Conservation (phyloP, 768 basidiomycete species). For the Nevesoporus exiguus region DNA sequence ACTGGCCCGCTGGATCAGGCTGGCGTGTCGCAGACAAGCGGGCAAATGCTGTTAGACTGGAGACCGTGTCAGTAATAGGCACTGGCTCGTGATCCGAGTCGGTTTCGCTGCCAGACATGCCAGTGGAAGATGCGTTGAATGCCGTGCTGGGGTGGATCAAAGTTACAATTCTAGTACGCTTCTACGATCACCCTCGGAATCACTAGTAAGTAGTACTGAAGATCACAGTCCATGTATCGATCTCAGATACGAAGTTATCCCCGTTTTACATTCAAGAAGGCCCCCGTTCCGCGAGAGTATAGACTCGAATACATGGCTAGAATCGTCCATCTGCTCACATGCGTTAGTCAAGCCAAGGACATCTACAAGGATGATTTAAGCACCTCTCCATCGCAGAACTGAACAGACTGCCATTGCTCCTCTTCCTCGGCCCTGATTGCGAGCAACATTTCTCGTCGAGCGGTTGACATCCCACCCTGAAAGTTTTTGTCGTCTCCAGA, state of each 20-base stretch:
- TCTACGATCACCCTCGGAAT: background rate
- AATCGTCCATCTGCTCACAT: slow-evolving; percentile 51
- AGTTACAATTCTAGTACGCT: background rate
- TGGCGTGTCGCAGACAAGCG: slow-evolving; percentile 12
- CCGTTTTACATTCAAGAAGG: slow-evolving; percentile 50
- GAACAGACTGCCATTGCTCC: slow-evolving; percentile 67
- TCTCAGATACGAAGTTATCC: slow-evolving; percentile 55
- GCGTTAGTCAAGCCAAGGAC: slow-evolving; percentile 9
- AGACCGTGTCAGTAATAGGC: slow-evolving; percentile 8
- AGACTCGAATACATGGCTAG: slow-evolving; percentile 54
- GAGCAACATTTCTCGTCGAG: slow-evolving; percentile 73
- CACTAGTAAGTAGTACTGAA: background rate
- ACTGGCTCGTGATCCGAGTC: slow-evolving; percentile 53
- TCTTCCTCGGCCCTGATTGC: slow-evolving; percentile 75
- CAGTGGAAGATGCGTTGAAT: slow-evolving; percentile 1
- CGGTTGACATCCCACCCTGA: slow-evolving; percentile 64
- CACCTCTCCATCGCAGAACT: slow-evolving; percentile 66
- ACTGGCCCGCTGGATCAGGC: background rate
- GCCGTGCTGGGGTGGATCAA: background rate
- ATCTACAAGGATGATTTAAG: slow-evolving; percentile 17
- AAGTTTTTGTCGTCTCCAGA: slow-evolving; percentile 57
- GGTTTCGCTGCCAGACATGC: slow-evolving; percentile 49
- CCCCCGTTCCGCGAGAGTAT: slow-evolving; percentile 59
- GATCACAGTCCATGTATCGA: slow-evolving; percentile 51
- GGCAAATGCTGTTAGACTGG: slow-evolving; percentile 20